phyloP scores from a whole-genome alignment of 2,329 filamentous ascomycete genomes.

The Neurospora crassa region DNA sequence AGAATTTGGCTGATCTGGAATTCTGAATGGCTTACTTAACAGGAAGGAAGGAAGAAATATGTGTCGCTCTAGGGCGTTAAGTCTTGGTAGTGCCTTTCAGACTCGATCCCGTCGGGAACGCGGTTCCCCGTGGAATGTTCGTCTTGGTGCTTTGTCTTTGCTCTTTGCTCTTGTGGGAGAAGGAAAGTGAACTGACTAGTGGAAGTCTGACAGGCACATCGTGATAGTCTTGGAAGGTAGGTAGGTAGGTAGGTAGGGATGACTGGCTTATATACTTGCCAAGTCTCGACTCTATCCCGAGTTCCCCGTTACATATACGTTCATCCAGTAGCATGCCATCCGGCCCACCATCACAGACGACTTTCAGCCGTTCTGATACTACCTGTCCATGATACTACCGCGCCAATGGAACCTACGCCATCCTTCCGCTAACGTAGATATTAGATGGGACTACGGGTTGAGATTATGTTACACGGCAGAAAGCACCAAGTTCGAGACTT shows the following conservation, averaged over 20 bases:
- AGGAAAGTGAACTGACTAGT: neutral
- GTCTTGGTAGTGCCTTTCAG: neutral
- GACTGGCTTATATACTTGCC: neutral
- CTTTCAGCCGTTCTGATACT: neutral
- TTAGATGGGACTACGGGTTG: neutral
- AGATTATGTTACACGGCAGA: neutral
- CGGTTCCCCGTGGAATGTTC: neutral
- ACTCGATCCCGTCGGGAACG: neutral
- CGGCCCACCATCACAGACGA: too few species aligned
- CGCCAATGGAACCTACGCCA: neutral
- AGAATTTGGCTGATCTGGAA: too few species aligned
- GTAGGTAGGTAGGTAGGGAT: neutral
- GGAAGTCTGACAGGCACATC: neutral
- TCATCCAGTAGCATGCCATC: neutral
- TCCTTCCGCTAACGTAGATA: too few species aligned
- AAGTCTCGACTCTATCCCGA: neutral
- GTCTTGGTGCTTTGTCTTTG: neutral
- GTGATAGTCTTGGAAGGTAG: neutral
- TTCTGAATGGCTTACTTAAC: too few species aligned
- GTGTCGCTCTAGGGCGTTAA: too few species aligned
- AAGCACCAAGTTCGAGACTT: neutral
- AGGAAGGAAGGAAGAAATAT: too few species aligned
- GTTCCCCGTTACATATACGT: neutral
- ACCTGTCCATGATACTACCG: neutral
- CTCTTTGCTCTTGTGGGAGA: neutral